These are phyloP conservation scores for Backusella australiensis DNA, from an alignment of 192 early-diverging fungal genomes.

Conservation along the genomic window DNA sequence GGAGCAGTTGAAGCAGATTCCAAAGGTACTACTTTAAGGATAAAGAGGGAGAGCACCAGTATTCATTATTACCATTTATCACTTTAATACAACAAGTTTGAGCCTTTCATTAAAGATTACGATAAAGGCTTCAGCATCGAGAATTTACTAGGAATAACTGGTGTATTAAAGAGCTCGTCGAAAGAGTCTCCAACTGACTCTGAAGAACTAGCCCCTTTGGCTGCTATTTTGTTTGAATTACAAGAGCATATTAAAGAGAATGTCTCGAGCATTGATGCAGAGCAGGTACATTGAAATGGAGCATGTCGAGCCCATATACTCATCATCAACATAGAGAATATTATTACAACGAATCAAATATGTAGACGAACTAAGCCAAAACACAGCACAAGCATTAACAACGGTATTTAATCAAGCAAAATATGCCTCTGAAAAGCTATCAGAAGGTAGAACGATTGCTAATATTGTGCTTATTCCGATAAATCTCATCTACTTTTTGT, in stretches of 20 bases:
- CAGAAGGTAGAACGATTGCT: neutral
- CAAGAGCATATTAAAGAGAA: slow-evolving; percentile 6
- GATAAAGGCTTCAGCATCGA: slow-evolving; percentile 8
- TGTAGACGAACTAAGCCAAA: slow-evolving; percentile 1
- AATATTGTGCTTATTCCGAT: neutral
- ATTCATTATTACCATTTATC: neutral
- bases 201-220: neutral
- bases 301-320: neutral
- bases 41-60: neutral
- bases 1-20: neutral
- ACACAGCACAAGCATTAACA: neutral
- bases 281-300: neutral
- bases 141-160: neutral
- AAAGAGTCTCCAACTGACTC: neutral
- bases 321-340: neutral
- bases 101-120: slow-evolving; percentile 8
- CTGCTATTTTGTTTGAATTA: neutral
- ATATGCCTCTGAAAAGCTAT: neutral
- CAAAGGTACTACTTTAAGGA: neutral
- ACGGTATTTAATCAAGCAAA: slow-evolving; percentile 3
- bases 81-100: neutral
- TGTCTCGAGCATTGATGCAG: neutral
- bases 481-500: neutral
- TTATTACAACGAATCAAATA: slow-evolving; percentile 1
- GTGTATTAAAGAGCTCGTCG: neutral